These are phyloP conservation scores for Cynara cardunculus DNA, from an alignment of 129 eudicot species.

Conservation along the genomic window DNA sequence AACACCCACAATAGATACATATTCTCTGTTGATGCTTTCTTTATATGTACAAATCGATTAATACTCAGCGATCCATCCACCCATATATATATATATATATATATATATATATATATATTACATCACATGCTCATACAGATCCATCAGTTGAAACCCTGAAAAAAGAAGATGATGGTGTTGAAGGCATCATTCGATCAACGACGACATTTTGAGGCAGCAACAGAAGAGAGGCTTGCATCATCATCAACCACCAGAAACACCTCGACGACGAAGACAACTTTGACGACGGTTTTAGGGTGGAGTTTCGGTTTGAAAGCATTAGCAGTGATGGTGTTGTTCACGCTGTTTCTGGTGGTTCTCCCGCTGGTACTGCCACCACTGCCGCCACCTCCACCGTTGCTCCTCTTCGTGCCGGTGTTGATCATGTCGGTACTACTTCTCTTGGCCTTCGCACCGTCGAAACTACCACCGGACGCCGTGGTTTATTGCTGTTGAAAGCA, in stretches of 20 bases:
- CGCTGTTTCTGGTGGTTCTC: slow-evolving; percentile 14
- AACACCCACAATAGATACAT: background rate
- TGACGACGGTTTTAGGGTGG: slow-evolving; percentile 18
- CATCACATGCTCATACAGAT: slow-evolving; percentile 9
- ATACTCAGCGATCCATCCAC: background rate
- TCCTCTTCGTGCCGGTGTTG: slow-evolving; percentile 29
- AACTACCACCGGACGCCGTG: slow-evolving; percentile 13
- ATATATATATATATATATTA: background rate
- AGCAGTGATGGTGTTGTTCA: slow-evolving; percentile 21
- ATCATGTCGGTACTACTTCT: slow-evolving; percentile 20
- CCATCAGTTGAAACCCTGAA: background rate
- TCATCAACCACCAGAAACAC: background rate
- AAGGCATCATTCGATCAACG: slow-evolving; percentile 17
- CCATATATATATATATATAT: too few species aligned
- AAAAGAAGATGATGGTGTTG: slow-evolving; percentile 26
- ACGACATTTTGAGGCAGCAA: slow-evolving; percentile 6
- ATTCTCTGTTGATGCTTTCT: background rate
- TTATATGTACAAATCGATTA: background rate
- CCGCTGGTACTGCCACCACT: slow-evolving; percentile 33
- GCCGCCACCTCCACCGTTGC: slow-evolving; percentile 32
- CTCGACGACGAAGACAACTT: background rate
- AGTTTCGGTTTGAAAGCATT: slow-evolving; percentile 21
- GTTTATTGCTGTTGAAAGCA: slow-evolving; percentile 8
- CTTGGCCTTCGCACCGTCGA: slow-evolving; percentile 23
- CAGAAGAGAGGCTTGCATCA: background rate